A percentile compares a stretch with the other conserved stretches of the same genome.
Conservation (phyloP, 306 rosid genomes). For the Lathyrus tuberosus region DNA sequence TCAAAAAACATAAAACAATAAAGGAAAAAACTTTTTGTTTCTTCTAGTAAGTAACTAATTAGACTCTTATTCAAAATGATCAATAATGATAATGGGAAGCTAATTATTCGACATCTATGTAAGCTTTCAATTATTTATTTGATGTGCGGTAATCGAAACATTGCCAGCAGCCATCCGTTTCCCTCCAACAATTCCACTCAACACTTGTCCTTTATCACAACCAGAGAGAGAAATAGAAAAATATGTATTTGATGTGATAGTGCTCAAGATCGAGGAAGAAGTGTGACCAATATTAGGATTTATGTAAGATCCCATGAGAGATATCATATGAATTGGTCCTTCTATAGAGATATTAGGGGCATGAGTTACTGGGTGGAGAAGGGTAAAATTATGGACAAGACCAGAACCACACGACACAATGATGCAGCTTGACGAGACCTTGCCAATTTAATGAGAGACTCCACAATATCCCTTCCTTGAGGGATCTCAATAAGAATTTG, state of each 20-base stretch:
- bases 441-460: background rate
- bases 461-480: too few species aligned
- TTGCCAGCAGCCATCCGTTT: conserved; percentile 45
- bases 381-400: conserved; percentile 33
- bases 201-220: conserved; percentile 47
- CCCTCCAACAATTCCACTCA: conserved; percentile 63
- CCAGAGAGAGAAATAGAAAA: conserved; percentile 48
- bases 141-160: conserved; percentile 40
- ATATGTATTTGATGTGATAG: background rate
- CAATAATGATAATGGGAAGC: too few species aligned
- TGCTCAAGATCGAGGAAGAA: background rate
- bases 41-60: too few species aligned
- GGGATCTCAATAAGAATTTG: too few species aligned
- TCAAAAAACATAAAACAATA: too few species aligned
- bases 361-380: background rate
- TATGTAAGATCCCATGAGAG: conserved; percentile 37
- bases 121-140: background rate
- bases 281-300: background rate
- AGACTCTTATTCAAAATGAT: too few species aligned
- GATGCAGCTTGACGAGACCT: background rate
- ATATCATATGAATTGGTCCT: conserved; percentile 40
- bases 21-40: too few species aligned
- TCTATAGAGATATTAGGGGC: background rate
- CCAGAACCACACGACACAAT: conserved; percentile 33
- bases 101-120: too few species aligned